Evolutionary conservation across 2,329 filamentous ascomycete genomes (phyloP).

Genomic region (Trichoderma pleuroti): DNA sequence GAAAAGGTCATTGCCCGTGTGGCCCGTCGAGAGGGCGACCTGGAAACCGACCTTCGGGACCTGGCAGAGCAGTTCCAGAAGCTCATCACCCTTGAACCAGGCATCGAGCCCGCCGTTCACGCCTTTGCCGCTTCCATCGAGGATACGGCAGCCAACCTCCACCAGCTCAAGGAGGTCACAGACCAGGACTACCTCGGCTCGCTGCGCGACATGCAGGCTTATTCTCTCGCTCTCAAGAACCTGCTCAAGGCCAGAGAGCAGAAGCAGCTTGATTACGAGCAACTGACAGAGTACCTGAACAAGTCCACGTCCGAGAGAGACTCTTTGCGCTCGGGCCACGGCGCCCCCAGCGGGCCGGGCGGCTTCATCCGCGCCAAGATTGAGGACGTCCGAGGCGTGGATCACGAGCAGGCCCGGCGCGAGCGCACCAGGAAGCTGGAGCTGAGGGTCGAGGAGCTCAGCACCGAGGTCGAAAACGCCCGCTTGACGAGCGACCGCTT

Average conservation of each 20-base stretch:
- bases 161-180: constrained; percentile 80
- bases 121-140: constrained; percentile 85
- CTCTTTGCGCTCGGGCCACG: constrained; percentile 62
- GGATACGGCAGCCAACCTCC: constrained; percentile 74
- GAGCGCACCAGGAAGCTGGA: constrained; percentile 88
- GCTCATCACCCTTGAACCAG: constrained; percentile 83
- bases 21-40: constrained; percentile 78
- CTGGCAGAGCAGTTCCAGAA: constrained; percentile 93
- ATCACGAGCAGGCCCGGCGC: constrained; percentile 86
- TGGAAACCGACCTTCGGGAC: constrained; percentile 85
- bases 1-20: constrained; percentile 95
- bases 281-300: constrained; percentile 89
- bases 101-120: constrained; percentile 75
- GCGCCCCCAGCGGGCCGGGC: constrained; percentile 59
- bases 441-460: constrained; percentile 87
- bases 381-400: constrained; percentile 93
- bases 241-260: constrained; percentile 92
- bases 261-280: constrained; percentile 97
- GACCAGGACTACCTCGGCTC: constrained; percentile 95
- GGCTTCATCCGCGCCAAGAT: constrained; percentile 91
- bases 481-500: constrained; percentile 88
- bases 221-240: constrained; percentile 79
- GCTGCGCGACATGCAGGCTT: constrained; percentile 91
- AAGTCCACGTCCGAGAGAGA: constrained; percentile 88
- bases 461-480: constrained; percentile 80